Evolutionary conservation across 768 basidiomycete species (phyloP).

Genomic region (Agaricus sinodeliciosus): DNA sequence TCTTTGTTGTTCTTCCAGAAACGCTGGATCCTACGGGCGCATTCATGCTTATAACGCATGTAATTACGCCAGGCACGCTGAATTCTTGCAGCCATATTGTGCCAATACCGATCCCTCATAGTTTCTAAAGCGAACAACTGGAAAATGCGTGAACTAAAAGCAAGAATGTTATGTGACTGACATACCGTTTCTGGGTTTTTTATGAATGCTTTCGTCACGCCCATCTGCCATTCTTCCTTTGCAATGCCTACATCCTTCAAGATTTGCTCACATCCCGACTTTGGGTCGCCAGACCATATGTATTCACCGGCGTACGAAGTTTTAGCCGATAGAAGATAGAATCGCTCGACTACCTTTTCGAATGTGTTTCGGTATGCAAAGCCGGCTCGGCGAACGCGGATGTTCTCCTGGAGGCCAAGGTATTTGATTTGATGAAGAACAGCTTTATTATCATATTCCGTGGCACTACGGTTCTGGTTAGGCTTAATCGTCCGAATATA

Average conservation of each 20-base stretch:
- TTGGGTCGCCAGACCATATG: slow-evolving; percentile 87
- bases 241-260: slow-evolving; percentile 93
- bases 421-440: slow-evolving; percentile 99
- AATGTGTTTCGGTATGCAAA: slow-evolving; percentile 99
- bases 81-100: slow-evolving; percentile 97
- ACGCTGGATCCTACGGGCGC: slow-evolving; percentile 89
- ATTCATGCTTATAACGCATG: slow-evolving; percentile 92
- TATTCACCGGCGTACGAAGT: slow-evolving; percentile 99
- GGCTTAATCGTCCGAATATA: slow-evolving; percentile 99
- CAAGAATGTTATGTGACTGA: slow-evolving; percentile 6
- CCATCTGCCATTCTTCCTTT: slow-evolving; percentile 99
- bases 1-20: slow-evolving; percentile 99
- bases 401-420: slow-evolving; percentile 96
- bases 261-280: slow-evolving; percentile 89
- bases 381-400: slow-evolving; percentile 93
- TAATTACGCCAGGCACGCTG: slow-evolving; percentile 97
- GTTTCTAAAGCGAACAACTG: slow-evolving; percentile 97
- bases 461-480: slow-evolving; percentile 89
- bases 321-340: slow-evolving; percentile 90
- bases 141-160: slow-evolving; percentile 5
- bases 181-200: slow-evolving; percentile 97
- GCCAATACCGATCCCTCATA: slow-evolving; percentile 99
- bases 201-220: slow-evolving; percentile 96
- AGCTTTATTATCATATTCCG: slow-evolving; percentile 92
- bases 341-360: slow-evolving; percentile 98